Conservation (phyloP, 306 rosid species). For the Casuarina cunninghamiana region DNA sequence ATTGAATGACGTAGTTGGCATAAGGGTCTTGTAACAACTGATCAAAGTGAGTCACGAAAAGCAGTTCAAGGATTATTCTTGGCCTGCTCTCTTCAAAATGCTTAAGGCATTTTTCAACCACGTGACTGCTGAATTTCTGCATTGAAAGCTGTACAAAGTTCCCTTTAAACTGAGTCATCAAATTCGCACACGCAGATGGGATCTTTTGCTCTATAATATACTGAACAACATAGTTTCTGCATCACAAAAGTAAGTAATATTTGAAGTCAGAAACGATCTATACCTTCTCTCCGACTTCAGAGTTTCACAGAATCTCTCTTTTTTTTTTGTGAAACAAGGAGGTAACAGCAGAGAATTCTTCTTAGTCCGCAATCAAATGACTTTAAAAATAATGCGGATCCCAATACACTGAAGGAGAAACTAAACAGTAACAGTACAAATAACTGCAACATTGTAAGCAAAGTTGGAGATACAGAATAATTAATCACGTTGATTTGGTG, state of each 20-base stretch:
- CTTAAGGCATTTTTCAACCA: slow-evolving; percentile 66
- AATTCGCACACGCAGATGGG: slow-evolving; percentile 33
- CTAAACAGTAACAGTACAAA: neutral
- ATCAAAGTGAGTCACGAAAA: slow-evolving; percentile 45
- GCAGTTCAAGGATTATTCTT: slow-evolving; percentile 54
- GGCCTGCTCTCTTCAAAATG: slow-evolving; percentile 44
- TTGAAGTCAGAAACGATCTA: neutral
- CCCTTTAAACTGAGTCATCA: slow-evolving; percentile 56
- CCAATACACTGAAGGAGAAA: neutral
- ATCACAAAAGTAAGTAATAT: neutral
- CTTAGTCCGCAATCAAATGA: neutral
- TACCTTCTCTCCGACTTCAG: neutral
- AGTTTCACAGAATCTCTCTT: neutral
- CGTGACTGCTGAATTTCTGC: slow-evolving; percentile 76
- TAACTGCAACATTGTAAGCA: neutral
- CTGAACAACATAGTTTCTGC: slow-evolving; percentile 81
- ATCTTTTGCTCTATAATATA: slow-evolving; percentile 51
- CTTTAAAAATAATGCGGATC: neutral
- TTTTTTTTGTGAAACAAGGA: too few species aligned
- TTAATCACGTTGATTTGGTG: neutral
- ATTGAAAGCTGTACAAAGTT: slow-evolving; percentile 48
- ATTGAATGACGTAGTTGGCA: slow-evolving; percentile 73
- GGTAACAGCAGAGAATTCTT: too few species aligned
- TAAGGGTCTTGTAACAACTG: slow-evolving; percentile 66
- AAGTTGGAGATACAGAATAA: neutral